Evolutionary conservation across 495 filamentous ascomycete species (phyloP).

Genomic region (Usnea hakonensis): DNA sequence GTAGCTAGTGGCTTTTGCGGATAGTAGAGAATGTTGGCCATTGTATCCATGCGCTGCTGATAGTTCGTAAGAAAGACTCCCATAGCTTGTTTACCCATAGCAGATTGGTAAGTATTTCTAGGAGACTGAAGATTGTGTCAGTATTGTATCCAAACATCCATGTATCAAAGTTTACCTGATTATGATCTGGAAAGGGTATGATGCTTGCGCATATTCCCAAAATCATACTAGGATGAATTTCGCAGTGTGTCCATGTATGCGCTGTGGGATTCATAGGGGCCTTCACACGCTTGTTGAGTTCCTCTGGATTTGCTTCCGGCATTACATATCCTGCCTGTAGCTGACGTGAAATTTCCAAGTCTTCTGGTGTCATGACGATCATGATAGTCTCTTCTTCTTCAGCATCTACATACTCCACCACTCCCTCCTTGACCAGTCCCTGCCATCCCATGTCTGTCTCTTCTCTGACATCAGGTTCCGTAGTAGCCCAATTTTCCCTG

Average conservation of each 20-base stretch:
- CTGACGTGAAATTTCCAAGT: conserved; percentile 66
- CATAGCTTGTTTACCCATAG: conserved; percentile 99
- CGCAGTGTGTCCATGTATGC: conserved; percentile 92
- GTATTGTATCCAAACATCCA: conserved; percentile 1
- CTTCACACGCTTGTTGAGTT: conserved; percentile 74
- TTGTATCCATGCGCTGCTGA: conserved; percentile 93
- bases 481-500: conserved; percentile 49
- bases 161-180: conserved; percentile 50
- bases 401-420: conserved; percentile 91
- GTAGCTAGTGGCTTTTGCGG: conserved; percentile 96
- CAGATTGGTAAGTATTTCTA: conserved; percentile 97
- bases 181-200: conserved; percentile 99
- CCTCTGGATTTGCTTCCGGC: conserved; percentile 48
- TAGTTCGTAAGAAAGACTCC: conserved; percentile 97
- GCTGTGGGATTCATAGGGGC: conserved; percentile 73
- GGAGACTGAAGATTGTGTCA: conserved; percentile 53
- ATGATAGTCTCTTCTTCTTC: conserved; percentile 98
- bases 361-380: conserved; percentile 98
- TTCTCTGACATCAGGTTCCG: conserved; percentile 49
- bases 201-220: conserved; percentile 96
- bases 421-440: conserved; percentile 68
- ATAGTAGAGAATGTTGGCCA: conserved; percentile 98
- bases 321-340: conserved; percentile 58
- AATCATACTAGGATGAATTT: conserved; percentile 99
- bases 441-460: conserved; percentile 77